Evolutionary conservation across 164 flowering plant genomes (phyloP).

Genomic region (Berberis thunbergii): DNA sequence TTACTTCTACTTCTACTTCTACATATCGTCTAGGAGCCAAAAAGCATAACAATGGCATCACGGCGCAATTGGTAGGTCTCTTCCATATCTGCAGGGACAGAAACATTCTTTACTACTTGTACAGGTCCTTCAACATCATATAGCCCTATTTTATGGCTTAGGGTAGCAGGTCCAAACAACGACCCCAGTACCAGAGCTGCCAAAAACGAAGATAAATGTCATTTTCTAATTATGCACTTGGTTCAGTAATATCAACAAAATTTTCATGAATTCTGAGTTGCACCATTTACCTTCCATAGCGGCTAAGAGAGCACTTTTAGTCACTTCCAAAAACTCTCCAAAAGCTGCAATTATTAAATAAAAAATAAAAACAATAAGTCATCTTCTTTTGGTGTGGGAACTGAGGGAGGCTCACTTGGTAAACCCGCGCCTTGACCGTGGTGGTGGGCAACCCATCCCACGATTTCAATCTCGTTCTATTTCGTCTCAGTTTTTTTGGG

Average conservation of each 20-base stretch:
- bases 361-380: not conserved
- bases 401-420: too few species aligned
- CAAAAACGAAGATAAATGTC: constrained; percentile 3
- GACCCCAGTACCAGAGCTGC: constrained; percentile 90
- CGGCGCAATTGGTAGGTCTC: constrained; percentile 61
- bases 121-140: constrained; percentile 98
- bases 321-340: constrained; percentile 94
- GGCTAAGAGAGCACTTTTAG: constrained; percentile 87
- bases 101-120: constrained; percentile 87
- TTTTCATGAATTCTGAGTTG: not conserved
- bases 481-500: too few species aligned
- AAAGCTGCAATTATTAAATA: constrained; percentile 54
- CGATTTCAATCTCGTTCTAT: too few species aligned
- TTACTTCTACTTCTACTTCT: not conserved
- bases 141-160: constrained; percentile 91
- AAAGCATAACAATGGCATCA: constrained; percentile 85
- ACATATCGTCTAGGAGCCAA: constrained; percentile 78
- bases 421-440: too few species aligned
- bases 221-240: constrained; percentile 1
- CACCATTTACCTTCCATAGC: constrained; percentile 74
- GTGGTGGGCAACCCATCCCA: too few species aligned
- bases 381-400: too few species aligned
- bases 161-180: constrained; percentile 89
- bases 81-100: constrained; percentile 68
- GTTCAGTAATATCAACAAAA: not conserved